Conservation (phyloP, 371 early-diverging fungal genomes). For the Dipsacomyces acuminosporus region DNA sequence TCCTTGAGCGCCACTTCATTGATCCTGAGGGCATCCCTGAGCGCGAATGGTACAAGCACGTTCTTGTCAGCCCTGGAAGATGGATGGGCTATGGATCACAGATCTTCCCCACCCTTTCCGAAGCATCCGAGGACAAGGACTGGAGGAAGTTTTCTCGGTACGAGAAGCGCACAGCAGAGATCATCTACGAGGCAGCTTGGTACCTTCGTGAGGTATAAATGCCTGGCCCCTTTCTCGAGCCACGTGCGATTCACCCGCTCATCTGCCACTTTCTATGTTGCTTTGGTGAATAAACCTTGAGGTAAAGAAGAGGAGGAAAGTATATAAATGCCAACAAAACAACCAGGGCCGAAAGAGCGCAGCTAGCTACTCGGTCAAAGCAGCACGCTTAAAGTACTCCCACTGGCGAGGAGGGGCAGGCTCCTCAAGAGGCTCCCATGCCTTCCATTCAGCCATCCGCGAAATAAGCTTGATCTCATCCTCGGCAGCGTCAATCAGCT, state of each 20-base stretch:
- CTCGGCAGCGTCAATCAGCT: conserved; percentile 81
- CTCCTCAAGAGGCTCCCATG: conserved; percentile 78
- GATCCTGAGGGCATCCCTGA: conserved; percentile 54
- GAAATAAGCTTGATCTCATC: conserved; percentile 74
- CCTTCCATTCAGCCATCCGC: conserved; percentile 85
- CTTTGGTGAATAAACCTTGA: too few species aligned
- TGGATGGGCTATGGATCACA: conserved; percentile 54
- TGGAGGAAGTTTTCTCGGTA: conserved; percentile 22
- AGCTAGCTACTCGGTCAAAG: conserved; percentile 22
- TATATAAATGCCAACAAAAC: not conserved
- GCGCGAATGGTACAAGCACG: conserved; percentile 62
- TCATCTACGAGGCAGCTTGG: conserved; percentile 37
- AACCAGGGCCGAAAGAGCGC: not conserved
- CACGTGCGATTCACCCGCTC: too few species aligned
- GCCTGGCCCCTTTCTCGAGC: too few species aligned
- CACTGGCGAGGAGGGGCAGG: conserved; percentile 80
- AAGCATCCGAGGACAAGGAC: conserved; percentile 50
- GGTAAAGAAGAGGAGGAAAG: too few species aligned
- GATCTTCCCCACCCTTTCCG: conserved; percentile 53
- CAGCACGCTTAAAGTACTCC: conserved; percentile 57
- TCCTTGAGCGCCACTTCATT: conserved; percentile 55
- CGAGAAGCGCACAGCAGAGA: conserved; percentile 24
- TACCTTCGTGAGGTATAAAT: conserved; percentile 34
- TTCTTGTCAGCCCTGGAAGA: conserved; percentile 54
- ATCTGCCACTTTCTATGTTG: too few species aligned